Conservation (phyloP, 2,329 filamentous ascomycete species). For the Rugonectria rugulosa region DNA sequence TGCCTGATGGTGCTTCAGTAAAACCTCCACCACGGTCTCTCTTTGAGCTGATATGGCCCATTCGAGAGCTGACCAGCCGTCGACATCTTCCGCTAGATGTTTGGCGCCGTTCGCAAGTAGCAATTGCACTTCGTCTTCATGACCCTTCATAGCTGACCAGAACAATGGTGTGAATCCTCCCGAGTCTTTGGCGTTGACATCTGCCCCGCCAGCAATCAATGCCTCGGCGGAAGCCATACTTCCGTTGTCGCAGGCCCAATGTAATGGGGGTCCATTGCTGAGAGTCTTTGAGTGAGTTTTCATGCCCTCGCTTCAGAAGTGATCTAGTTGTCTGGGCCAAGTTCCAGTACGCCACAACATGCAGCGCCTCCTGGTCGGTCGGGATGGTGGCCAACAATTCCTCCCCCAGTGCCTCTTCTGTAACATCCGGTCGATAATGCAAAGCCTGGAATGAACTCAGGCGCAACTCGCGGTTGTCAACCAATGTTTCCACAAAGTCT, state of each 20-base stretch:
- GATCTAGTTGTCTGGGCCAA: background rate
- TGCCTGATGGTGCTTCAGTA: background rate
- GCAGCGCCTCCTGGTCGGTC: background rate
- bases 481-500: background rate
- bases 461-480: background rate
- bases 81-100: background rate
- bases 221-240: background rate
- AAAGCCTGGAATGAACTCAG: conserved; percentile 1
- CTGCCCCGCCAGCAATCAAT: background rate
- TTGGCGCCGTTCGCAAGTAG: background rate
- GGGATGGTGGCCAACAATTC: background rate
- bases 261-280: conserved; percentile 2
- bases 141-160: background rate
- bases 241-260: background rate
- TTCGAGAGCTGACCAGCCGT: background rate
- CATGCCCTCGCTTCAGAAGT: background rate
- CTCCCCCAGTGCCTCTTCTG: background rate
- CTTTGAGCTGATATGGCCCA: background rate
- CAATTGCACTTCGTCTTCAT: background rate
- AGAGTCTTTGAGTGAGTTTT: background rate
- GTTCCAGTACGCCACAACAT: conserved; percentile 1
- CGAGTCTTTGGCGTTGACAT: background rate
- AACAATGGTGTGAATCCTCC: conserved; percentile 3
- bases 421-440: background rate
- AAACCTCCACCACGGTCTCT: background rate